Conservation (phyloP, 2,329 filamentous ascomycete genomes). For the Pseudogymnoascus verrucosus region DNA sequence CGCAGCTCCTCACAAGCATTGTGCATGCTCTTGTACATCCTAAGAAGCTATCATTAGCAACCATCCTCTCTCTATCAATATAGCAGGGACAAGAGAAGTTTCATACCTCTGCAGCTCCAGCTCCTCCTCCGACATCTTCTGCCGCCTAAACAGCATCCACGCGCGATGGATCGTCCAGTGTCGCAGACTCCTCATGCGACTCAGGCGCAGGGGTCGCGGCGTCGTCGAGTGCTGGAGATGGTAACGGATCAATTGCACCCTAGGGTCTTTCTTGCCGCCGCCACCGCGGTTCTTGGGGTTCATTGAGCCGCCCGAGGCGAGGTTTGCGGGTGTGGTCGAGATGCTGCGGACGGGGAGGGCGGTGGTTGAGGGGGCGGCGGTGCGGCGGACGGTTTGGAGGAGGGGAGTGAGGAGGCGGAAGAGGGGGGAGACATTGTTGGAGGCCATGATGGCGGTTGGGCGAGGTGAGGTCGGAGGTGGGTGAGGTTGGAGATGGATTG, state of each 20-base stretch:
- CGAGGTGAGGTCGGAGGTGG: neutral
- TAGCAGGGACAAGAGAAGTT: neutral
- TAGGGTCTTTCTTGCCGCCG: constrained; percentile 19
- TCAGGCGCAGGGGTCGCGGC: constrained; percentile 77
- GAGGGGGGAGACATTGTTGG: constrained; percentile 15
- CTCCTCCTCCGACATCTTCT: constrained; percentile 56
- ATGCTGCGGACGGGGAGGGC: constrained; percentile 15
- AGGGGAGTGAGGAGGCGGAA: constrained; percentile 22
- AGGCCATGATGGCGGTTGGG: constrained; percentile 15
- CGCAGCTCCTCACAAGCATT: constrained; percentile 79
- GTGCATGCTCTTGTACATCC: constrained; percentile 71
- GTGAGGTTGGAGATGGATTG: constrained; percentile 10
- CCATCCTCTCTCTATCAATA: neutral
- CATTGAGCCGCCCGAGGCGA: constrained; percentile 12
- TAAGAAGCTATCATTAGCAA: constrained; percentile 9
- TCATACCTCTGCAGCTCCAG: constrained; percentile 62
- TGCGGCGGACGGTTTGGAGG: constrained; percentile 18
- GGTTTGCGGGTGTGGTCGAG: constrained; percentile 14
- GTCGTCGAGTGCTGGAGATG: constrained; percentile 61
- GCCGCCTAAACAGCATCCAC: constrained; percentile 72
- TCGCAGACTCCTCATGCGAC: constrained; percentile 74
- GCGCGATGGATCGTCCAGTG: constrained; percentile 99
- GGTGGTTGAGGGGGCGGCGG: constrained; percentile 5
- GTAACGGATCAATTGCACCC: constrained; percentile 55
- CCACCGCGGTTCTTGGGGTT: constrained; percentile 9